Conservation (phyloP, 257 asterid genomes). For the Scutellaria galericulata region DNA sequence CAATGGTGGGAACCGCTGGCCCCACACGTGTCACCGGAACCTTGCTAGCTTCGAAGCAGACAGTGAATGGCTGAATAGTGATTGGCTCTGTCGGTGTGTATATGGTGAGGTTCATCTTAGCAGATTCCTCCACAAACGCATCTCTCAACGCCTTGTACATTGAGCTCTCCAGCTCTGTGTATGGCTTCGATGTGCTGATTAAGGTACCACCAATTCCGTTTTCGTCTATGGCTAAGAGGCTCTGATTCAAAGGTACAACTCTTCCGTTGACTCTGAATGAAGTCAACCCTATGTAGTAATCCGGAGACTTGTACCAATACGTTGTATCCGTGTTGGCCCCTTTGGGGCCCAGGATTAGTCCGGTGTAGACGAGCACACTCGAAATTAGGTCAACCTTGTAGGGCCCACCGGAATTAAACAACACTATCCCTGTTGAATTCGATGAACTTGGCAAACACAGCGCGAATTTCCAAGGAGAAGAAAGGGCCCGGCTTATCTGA, state of each 20-base stretch:
- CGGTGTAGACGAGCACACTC: conserved; percentile 37
- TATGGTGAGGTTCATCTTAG: conserved; percentile 27
- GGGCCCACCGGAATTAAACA: conserved; percentile 43
- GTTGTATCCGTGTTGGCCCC: conserved; percentile 29
- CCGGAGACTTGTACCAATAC: conserved; percentile 40
- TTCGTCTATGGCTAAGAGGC: conserved; percentile 32
- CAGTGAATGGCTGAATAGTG: conserved; percentile 30
- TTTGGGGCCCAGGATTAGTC: conserved; percentile 31
- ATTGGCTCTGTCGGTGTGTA: conserved; percentile 39
- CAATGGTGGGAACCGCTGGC: conserved; percentile 43
- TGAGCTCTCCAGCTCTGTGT: conserved; percentile 32
- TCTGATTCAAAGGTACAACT: conserved; percentile 34
- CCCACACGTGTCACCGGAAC: conserved; percentile 26
- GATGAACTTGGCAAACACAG: conserved; percentile 43
- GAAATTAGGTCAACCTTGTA: conserved; percentile 38
- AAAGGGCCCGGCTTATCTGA: conserved; percentile 38
- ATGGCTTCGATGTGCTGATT: conserved; percentile 39
- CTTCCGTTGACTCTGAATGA: conserved; percentile 33
- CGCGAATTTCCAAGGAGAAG: conserved; percentile 41
- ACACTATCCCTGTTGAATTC: conserved; percentile 32
- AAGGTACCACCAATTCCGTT: conserved; percentile 42
- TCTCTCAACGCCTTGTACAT: conserved; percentile 36
- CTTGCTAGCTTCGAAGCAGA: conserved; percentile 32
- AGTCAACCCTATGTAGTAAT: conserved; percentile 44
- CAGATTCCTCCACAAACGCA: conserved; percentile 37